These are phyloP conservation scores for Ambrosiella beaveri DNA, from an alignment of 2,329 filamentous ascomycete genomes.

Conservation along the genomic window DNA sequence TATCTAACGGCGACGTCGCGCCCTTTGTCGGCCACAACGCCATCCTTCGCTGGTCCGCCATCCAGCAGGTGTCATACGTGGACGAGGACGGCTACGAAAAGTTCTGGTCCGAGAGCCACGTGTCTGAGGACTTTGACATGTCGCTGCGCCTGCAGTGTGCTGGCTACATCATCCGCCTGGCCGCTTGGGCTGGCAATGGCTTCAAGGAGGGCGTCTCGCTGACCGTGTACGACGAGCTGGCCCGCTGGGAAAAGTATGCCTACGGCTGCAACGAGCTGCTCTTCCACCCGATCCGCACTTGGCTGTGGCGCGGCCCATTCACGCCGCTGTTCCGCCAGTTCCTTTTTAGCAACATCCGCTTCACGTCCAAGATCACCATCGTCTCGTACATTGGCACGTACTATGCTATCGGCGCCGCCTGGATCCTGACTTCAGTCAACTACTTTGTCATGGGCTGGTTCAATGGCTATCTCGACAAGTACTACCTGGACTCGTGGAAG, in stretches of 20 bases:
- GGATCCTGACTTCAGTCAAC: constrained; percentile 55
- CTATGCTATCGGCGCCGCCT: constrained; percentile 60
- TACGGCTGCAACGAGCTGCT: constrained; percentile 71
- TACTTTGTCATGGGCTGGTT: constrained; percentile 64
- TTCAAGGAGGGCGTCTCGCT: constrained; percentile 74
- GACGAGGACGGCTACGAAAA: constrained; percentile 59
- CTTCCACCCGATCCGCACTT: constrained; percentile 60
- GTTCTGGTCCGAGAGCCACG: constrained; percentile 66
- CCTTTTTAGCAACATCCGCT: constrained; percentile 53
- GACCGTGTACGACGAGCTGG: constrained; percentile 70
- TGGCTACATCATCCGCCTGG: constrained; percentile 57
- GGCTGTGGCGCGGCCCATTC: constrained; percentile 58
- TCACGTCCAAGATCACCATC: constrained; percentile 61
- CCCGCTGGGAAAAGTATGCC: constrained; percentile 75
- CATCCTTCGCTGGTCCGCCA: constrained; percentile 55
- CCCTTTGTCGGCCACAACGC: constrained; percentile 73
- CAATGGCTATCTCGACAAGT: constrained; percentile 59
- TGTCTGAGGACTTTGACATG: constrained; percentile 73
- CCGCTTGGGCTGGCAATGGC: constrained; percentile 55
- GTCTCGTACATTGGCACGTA: constrained; percentile 66
- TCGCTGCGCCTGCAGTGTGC: constrained; percentile 55
- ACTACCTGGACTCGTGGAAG: constrained; percentile 63
- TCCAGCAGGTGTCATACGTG: constrained; percentile 54
- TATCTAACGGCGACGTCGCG: constrained; percentile 58
- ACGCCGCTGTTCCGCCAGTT: constrained; percentile 64